phyloP scores from a whole-genome alignment of 2,329 filamentous ascomycete genomes.

The Sporothrix dimorphospora region DNA sequence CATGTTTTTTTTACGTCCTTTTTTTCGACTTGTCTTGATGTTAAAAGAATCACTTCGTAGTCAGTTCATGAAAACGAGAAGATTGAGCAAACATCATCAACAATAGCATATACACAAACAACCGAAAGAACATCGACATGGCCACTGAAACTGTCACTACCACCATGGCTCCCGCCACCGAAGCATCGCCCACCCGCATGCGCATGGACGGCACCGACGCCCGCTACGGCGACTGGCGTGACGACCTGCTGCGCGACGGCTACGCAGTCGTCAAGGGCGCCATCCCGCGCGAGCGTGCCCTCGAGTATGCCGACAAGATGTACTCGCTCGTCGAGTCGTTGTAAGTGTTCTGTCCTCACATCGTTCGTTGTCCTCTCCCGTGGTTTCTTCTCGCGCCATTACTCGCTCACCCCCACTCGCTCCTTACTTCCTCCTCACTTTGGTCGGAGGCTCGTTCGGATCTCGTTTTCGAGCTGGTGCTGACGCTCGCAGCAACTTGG shows the following conservation, averaged over 20 bases:
- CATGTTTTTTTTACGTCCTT: not conserved
- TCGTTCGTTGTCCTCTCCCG: not conserved
- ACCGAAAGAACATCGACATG: not conserved
- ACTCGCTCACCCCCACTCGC: no score
- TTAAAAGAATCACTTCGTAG: not conserved
- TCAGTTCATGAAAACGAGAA: not conserved
- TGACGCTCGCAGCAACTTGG: no score
- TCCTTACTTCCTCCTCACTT: no score
- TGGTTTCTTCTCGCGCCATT: no score
- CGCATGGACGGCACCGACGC: constrained; percentile 11
- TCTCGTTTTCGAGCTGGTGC: no score
- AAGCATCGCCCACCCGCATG: not conserved
- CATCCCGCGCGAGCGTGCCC: constrained; percentile 26
- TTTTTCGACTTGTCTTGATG: not conserved
- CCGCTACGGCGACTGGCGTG: constrained; percentile 34
- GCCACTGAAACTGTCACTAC: not conserved
- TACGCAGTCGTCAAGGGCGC: constrained; percentile 38
- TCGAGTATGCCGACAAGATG: constrained; percentile 32
- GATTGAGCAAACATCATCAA: not conserved
- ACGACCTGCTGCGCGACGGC: constrained; percentile 38
- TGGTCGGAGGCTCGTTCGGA: not conserved
- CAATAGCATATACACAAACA: not conserved
- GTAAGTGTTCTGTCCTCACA: not conserved
- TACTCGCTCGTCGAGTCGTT: constrained; percentile 21
- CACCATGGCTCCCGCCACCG: not conserved